Base-by-base conservation (phyloP, 2,329 filamentous ascomycete species). In the Trichoderma endophyticum region DNA sequence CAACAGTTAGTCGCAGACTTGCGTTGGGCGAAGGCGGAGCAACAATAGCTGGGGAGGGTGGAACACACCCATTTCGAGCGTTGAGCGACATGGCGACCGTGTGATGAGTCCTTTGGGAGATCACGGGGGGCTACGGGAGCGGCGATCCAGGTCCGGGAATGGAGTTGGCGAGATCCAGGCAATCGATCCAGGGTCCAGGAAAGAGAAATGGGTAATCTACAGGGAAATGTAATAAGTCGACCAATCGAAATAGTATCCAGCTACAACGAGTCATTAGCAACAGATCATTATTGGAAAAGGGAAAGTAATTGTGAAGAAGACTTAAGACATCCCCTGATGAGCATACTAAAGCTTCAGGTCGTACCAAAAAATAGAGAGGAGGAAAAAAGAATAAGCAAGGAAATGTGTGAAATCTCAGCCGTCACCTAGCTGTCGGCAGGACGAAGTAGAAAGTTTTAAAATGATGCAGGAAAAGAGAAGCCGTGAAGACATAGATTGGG, bases 71-170 rank as follows among this genome's bases (percentile, higher is more conserved):
- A 68, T 75, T 77, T 71, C 77, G 78, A 76, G 66, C 77, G 71
- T 76, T 77, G 70, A 56, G 69, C 67, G 79, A 75, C 79, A 81
- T 81, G 71, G 73, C 74, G 76, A 51, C n/a, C 75, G 74, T 78
- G 78, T 77, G 65, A 56, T 14, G 66, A 54, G 36, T 54, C 39
- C 36, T 62, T 24, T 12, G 18, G 57, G n/a, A 39, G 28, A 26
- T 28, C 24, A 15, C 26, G 18, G 8, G n/a, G 43, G 36, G 36
- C 15, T 43, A 43, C 39, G 14, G 30, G 39, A 28, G 48, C 9
- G 59, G 7, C 18, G 4, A 34, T 28, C 14, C n/a, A 64, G 34
- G 5, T 57, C 60, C 60, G n/a, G 68, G 18, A 32, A 59, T 59
- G 64, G 30, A 68, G 9, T n/a, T 21, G 28, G 34, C 56, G 26